A percentile compares a stretch with the other conserved stretches of the same genome.
These are phyloP conservation scores for Rhynchosporium secalis DNA, from an alignment of 2,329 filamentous ascomycete species.

Conservation along the genomic window DNA sequence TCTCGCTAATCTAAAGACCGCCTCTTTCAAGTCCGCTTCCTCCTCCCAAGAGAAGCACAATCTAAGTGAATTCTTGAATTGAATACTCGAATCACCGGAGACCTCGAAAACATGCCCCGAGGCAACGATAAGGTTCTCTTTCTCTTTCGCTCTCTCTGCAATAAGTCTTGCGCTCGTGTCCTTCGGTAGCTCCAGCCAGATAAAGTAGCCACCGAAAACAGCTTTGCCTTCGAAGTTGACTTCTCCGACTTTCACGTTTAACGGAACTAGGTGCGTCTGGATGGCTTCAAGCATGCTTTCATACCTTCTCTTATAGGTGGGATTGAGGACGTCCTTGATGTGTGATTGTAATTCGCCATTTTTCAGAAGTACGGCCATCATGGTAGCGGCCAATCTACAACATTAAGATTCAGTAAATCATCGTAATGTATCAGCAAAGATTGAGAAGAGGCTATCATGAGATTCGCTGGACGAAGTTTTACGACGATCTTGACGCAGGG, in stretches of 20 bases:
- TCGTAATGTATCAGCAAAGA: not conserved
- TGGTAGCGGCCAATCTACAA: constrained; percentile 47
- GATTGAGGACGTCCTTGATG: constrained; percentile 46
- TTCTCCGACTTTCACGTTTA: constrained; percentile 54
- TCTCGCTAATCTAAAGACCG: constrained; percentile 60
- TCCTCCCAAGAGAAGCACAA: constrained; percentile 75
- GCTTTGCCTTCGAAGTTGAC: constrained; percentile 45
- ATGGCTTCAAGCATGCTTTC: constrained; percentile 59
- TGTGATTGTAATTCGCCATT: constrained; percentile 48
- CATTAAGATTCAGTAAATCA: not conserved
- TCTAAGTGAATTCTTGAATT: constrained; percentile 61
- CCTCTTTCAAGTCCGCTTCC: constrained; percentile 64
- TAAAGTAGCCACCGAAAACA: constrained; percentile 79
- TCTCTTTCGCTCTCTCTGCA: constrained; percentile 58
- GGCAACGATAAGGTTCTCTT: constrained; percentile 68
- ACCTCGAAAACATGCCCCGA: constrained; percentile 71
- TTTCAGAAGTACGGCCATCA: constrained; percentile 51
- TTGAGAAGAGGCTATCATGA: not conserved
- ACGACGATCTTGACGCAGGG: not conserved
- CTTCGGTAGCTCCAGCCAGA: constrained; percentile 71
- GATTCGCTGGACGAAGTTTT: not conserved
- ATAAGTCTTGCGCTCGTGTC: constrained; percentile 51
- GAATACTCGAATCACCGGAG: constrained; percentile 53
- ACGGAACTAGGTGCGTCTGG: constrained; percentile 56
- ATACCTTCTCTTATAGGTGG: constrained; percentile 49